A percentile compares a stretch with the other conserved stretches of the same genome.
These are phyloP conservation scores for Beta vulgaris DNA, from an alignment of 148 eudicot genomes.

Conservation along the genomic window DNA sequence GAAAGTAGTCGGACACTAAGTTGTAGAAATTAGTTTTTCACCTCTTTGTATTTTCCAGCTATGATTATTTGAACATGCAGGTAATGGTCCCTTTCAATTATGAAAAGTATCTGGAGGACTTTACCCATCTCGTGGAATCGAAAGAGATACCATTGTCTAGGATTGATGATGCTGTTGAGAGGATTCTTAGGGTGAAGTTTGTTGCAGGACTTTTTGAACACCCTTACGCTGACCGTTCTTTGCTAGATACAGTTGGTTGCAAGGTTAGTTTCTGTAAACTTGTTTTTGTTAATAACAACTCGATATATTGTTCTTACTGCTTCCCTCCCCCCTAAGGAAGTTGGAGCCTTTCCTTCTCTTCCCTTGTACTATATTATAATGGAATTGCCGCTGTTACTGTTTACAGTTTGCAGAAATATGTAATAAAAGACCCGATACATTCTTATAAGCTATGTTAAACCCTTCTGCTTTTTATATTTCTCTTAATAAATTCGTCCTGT, in stretches of 20 bases:
- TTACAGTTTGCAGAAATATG: background rate
- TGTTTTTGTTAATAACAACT: background rate
- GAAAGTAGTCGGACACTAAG: background rate
- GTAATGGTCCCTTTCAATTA: conserved; percentile 82
- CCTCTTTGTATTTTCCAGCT: background rate
- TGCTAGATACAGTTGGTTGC: conserved; percentile 76
- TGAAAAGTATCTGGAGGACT: conserved; percentile 61
- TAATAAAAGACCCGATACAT: no score
- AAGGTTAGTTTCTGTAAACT: conserved; percentile 48
- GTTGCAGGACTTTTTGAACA: conserved; percentile 81
- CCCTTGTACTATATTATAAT: background rate
- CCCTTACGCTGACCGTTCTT: conserved; percentile 70
- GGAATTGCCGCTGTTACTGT: background rate
- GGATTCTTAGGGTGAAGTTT: conserved; percentile 89
- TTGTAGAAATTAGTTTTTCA: conserved; percentile 2
- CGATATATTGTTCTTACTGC: background rate
- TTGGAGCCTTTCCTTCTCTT: background rate
- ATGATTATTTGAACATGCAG: conserved; percentile 34
- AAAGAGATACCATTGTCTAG: conserved; percentile 76
- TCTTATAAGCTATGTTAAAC: background rate
- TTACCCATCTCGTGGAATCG: conserved; percentile 61
- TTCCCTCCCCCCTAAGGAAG: background rate
- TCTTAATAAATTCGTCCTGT: background rate
- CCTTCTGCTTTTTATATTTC: background rate
- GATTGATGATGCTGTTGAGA: conserved; percentile 91